Base-by-base conservation (phyloP, 1,284 basidiomycete species). In the Xerocomus nothofagi region DNA sequence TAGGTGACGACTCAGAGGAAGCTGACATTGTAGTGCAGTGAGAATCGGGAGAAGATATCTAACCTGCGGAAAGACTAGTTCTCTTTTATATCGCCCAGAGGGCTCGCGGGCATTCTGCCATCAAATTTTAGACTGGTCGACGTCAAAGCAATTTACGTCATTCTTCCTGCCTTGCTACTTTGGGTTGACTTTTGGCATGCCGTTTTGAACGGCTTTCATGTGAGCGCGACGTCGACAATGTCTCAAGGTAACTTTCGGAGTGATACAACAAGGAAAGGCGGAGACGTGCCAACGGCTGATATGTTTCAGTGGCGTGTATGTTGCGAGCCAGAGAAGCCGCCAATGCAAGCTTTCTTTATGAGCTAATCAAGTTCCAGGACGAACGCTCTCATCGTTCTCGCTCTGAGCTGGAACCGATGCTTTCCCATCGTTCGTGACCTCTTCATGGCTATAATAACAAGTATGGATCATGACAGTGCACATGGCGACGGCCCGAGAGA, bases 21-120 rank as follows among this genome's bases (percentile, higher is more conserved):
- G 31, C 15, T 4, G 52, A 31, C 56, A 60, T 57, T 5, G 6
- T 8, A 9, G 9, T 9, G 15, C 14, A 26, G 23, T 7, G 26
- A 6, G 27, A 7, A 17, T n/a, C 12, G 18, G 12, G 6, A 2
- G 38, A 37, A 3, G 8, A 10, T 24, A 15, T 30, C 38, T 7
- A 15, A 29, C 15, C 32, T 18, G 27, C 2, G 3, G 8, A n/a
- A n/a, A 29, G 31, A 20, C 24, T 4, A 18, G 0, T 29, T 24
- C 17, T 7, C 38, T 37, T 37, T 52, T 45, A 45, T 26, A 18
- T 29, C 9, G 17, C 6, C 21, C 18, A 24, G 23, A 24, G 23
- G 23, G n/a, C n/a, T n/a, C n/a, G n/a, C n/a, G n/a, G n/a, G n/a
- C n/a, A 11, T 27, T 27, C 26, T 27, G 26, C 11, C 26, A 27